Base-by-base conservation (phyloP, 208 protist genomes). In the Leishmania lainsoni region DNA sequence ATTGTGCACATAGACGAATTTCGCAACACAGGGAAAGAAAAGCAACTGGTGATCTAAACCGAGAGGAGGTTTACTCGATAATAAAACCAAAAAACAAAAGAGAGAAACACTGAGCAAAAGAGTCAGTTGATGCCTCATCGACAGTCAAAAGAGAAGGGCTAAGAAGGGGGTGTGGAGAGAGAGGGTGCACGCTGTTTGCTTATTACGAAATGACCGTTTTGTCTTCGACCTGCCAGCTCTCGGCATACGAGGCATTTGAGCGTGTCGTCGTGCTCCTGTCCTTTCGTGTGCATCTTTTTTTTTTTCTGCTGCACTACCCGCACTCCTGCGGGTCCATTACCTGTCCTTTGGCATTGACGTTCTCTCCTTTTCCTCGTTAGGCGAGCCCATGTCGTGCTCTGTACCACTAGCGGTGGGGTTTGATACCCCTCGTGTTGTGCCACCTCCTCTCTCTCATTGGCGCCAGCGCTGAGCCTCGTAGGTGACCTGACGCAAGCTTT, bases 341-440 rank as follows among this genome's bases (percentile, higher is more conserved):
- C 48, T 54, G 8, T 9, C 42, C 10, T 70, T 51, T 35, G 26
- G 17, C 5, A n/a, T 54, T 70, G 35, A 66, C 3, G n/a, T n/a
- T 48, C 9, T 79, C 49, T 69, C 22, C 68, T 49, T 66, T 66
- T 52, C 49, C 56, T 39, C 54, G 61, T 54, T 75, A 75, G 39
- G 39, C 32, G 48, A 51, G 69, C 39, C 17, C 20, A 29, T 54
- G 42, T 54, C 17, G 69, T 51, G 42, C 45, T 20, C 45, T 52
- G 69, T 8, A 49, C 69, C 12, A 73, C 39, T 22, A 17, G 45
- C 14, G 16, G 69, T n/a, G 42, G 42, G 16, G 48, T 45, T 32
- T 56, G 8, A 45, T 45, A 12, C 20, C 48, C 17, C 26, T n/a
- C 32, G 35, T n/a, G 20, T 2, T 42, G 9, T 16, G 45, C n/a